phyloP scores from a whole-genome alignment of 345 rosid genomes.

The Psidium guajava region DNA sequence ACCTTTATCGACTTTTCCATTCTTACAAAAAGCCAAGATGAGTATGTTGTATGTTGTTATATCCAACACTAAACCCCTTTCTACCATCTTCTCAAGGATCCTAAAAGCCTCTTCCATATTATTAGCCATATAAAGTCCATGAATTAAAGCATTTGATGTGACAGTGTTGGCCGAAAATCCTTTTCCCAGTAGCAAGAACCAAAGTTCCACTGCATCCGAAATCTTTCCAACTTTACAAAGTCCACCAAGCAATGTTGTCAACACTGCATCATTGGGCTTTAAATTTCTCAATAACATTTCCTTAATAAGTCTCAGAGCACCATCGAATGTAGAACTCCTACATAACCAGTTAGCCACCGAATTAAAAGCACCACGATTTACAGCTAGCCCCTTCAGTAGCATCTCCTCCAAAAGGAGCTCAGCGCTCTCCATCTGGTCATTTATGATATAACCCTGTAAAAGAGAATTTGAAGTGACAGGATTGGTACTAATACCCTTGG shows the following conservation, averaged over 20 bases:
- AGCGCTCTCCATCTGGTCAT: conserved; percentile 37
- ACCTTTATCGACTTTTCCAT: conserved; percentile 40
- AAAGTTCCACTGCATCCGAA: conserved; percentile 48
- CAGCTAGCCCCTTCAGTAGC: conserved; percentile 33
- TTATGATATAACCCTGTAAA: conserved; percentile 46
- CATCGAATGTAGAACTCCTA: conserved; percentile 28
- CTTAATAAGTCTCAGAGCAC: conserved; percentile 32
- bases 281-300: conserved; percentile 59
- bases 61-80: conserved; percentile 41
- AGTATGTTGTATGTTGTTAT: conserved; percentile 47
- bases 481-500: conserved; percentile 50
- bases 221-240: conserved; percentile 50
- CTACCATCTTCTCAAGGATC: conserved; percentile 42
- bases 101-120: conserved; percentile 40
- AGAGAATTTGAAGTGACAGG: conserved; percentile 63
- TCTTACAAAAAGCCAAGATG: conserved; percentile 42
- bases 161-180: conserved; percentile 29
- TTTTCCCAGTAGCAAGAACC: conserved; percentile 36
- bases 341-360: conserved; percentile 51
- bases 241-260: conserved; percentile 47
- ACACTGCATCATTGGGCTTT: conserved; percentile 52
- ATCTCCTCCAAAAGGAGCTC: conserved; percentile 47
- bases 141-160: conserved; percentile 71
- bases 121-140: conserved; percentile 61
- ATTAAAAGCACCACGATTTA: conserved; percentile 44